Evolutionary conservation across 441 rosid species (phyloP), one percentile per base, ranked within the genome.

Genomic region (Hura crepitans): DNA sequence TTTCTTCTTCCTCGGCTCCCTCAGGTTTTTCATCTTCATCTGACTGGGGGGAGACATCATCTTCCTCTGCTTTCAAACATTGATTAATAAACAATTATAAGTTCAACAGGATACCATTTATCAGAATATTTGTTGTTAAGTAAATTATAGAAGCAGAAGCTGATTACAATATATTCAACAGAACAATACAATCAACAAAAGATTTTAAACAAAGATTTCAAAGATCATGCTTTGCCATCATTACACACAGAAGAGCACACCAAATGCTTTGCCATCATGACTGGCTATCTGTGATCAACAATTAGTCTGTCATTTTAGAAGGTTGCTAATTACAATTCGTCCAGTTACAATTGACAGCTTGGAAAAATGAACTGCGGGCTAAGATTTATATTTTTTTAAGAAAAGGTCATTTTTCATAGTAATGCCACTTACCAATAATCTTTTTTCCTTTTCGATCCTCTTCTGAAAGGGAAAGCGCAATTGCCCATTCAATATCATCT

Each of bases 401-500:
- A n/a, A 4, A 10, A 37, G 42, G 42, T 37, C 2, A 9, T 10
- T 65, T 72, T 20, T 49, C 35, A 30, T 17, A 37, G 51, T 22
- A 70, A 56, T 15, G 66, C 67, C 67, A 66, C 80, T 71, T 83
- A 88, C 93, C 89, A 45, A 86, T 72, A 54, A 85, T 83, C 50
- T 76, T 82, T 77, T 86, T 86, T 67, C 93, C 91, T 68, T 86
- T 83, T 12, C n/a, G 72, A 72, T 86, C 83, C 62, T 18, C 79
- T 72, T 80, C 88, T 7, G 84, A 69, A 33, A 86, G 86, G 56
- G 91, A 88, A 42, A 85, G 45, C 66, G 91, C 93, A 65, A 86
- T 76, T 20, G 83, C 93, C 65, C 65, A 28, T 0, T 80, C 93
- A 51, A 83, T 65, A 42, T 88, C 91, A 31, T 82, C 91, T 59